Evolutionary conservation across 257 asterid genomes (phyloP).

Genomic region (Galeopsis tetrahit): DNA sequence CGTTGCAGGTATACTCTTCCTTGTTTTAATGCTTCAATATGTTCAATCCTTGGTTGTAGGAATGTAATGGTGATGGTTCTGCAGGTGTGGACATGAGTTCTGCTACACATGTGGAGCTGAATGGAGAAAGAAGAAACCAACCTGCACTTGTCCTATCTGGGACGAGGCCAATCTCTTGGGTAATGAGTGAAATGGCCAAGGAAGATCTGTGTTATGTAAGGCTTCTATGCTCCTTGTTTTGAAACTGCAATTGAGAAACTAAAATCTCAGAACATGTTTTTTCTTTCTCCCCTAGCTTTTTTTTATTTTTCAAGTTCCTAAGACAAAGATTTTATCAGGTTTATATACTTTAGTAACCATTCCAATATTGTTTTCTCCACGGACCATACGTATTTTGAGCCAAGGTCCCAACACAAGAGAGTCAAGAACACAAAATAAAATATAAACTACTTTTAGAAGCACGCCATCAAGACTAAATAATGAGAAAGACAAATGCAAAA

Average conservation of each 20-base stretch:
- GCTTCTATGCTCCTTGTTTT: not conserved
- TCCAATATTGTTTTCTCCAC: too few species aligned
- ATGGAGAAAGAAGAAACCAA: slow-evolving; percentile 63
- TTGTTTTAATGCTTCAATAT: slow-evolving; percentile 1
- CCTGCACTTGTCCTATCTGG: slow-evolving; percentile 62
- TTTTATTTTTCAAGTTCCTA: too few species aligned
- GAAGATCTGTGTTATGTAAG: not conserved
- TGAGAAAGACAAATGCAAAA: too few species aligned
- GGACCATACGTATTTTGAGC: too few species aligned
- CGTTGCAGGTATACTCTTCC: slow-evolving; percentile 57
- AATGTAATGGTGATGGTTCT: not conserved
- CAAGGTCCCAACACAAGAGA: too few species aligned
- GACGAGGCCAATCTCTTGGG: slow-evolving; percentile 41
- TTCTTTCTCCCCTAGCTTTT: too few species aligned
- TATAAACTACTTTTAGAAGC: too few species aligned
- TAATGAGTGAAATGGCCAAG: slow-evolving; percentile 9
- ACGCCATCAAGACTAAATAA: too few species aligned
- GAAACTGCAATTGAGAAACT: not conserved
- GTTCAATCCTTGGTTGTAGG: not conserved
- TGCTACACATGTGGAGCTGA: slow-evolving; percentile 75
- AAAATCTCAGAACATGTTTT: not conserved
- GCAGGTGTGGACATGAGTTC: slow-evolving; percentile 73
- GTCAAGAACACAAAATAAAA: too few species aligned
- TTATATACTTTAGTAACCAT: too few species aligned
- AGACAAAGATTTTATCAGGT: too few species aligned